These are phyloP conservation scores for Clathrus columnatus DNA, from an alignment of 768 basidiomycete species.

Conservation along the genomic window DNA sequence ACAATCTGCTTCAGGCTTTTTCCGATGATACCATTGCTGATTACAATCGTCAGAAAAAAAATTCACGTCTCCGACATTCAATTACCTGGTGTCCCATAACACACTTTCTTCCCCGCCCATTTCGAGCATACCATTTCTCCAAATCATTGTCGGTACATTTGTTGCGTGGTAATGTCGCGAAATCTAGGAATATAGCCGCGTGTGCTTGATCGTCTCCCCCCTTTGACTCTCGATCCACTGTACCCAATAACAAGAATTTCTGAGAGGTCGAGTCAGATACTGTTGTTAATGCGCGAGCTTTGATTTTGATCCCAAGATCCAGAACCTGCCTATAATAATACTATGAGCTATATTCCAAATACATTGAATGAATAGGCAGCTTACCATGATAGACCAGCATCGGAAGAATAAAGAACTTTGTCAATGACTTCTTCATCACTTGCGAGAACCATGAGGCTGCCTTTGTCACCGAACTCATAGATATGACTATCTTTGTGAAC, in stretches of 20 bases:
- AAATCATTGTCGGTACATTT: constrained; percentile 69
- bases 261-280: constrained; percentile 94
- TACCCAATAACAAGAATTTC: constrained; percentile 86
- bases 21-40: constrained; percentile 89
- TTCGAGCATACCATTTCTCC: constrained; percentile 82
- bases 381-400: constrained; percentile 79
- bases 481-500: constrained; percentile 68
- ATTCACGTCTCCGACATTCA: neutral
- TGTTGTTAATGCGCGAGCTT: constrained; percentile 73
- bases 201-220: constrained; percentile 46
- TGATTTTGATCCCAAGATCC: constrained; percentile 59
- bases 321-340: constrained; percentile 51
- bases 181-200: constrained; percentile 76
- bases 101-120: constrained; percentile 56
- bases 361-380: constrained; percentile 19
- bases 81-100: constrained; percentile 88
- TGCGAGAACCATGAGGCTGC: constrained; percentile 65
- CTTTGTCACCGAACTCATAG: constrained; percentile 94
- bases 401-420: constrained; percentile 65
- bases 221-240: constrained; percentile 55
- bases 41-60: neutral
- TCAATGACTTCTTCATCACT: constrained; percentile 79
- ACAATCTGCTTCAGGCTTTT: constrained; percentile 77
- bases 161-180: constrained; percentile 53
- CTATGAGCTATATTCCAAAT: neutral